Conservation (phyloP, 257 asterid genomes). For the Nyctanthes arbortristis region DNA sequence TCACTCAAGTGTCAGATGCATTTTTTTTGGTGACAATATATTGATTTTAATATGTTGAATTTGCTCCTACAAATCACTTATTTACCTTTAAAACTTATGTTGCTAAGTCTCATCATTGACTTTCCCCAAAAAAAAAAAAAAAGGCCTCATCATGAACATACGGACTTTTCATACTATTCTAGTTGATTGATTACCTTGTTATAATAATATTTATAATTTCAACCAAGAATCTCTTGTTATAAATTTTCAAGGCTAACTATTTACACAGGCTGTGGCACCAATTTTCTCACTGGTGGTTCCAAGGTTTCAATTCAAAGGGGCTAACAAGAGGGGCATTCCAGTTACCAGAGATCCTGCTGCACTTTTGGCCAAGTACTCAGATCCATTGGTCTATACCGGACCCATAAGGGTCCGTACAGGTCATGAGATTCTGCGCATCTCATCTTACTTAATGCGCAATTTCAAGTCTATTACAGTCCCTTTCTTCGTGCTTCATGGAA, state of each 20-base stretch:
- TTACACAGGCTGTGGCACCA: conserved; percentile 86
- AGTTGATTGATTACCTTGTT: not conserved
- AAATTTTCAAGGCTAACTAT: not conserved
- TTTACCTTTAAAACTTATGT: too few species aligned
- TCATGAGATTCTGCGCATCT: conserved; percentile 90
- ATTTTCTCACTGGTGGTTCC: conserved; percentile 90
- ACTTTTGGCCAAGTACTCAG: conserved; percentile 89
- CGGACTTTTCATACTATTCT: not conserved
- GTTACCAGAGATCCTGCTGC: conserved; percentile 93
- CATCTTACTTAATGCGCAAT: conserved; percentile 72
- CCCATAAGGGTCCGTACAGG: conserved; percentile 97
- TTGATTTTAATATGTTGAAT: not conserved
- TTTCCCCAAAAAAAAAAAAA: too few species aligned
- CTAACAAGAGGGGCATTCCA: conserved; percentile 93
- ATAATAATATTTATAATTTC: not conserved
- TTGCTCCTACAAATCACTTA: not conserved
- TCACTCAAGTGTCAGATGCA: conserved; percentile 7
- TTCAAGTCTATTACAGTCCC: conserved; percentile 77
- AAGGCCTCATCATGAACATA: too few species aligned
- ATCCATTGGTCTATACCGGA: conserved; percentile 96
- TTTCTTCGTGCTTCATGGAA: conserved; percentile 93
- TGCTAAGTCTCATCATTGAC: too few species aligned
- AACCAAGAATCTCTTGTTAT: not conserved
- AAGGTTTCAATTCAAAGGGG: conserved; percentile 96
- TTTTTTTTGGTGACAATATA: not conserved